These are phyloP conservation scores for Candida insectorum DNA, from an alignment of 805 yeast species.

Conservation along the genomic window DNA sequence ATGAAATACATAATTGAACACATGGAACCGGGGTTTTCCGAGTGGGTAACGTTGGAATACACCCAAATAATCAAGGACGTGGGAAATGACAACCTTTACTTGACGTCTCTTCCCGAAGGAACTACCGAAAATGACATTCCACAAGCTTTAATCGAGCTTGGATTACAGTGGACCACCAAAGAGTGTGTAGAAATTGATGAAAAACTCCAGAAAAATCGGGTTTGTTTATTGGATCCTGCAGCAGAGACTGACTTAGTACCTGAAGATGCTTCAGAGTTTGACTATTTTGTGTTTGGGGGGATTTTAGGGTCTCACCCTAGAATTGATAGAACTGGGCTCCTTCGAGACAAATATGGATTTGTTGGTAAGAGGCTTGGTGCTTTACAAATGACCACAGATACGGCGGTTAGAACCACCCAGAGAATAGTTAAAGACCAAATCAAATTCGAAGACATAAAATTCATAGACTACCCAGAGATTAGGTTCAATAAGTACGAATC, in stretches of 20 bases:
- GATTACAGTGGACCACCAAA: constrained; percentile 77
- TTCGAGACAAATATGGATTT: constrained; percentile 76
- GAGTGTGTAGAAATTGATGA: constrained; percentile 59
- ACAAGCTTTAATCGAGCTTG: constrained; percentile 49
- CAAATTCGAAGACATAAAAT: constrained; percentile 69
- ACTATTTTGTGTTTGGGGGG: constrained; percentile 94
- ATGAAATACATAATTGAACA: constrained; percentile 96
- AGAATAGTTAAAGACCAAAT: constrained; percentile 59
- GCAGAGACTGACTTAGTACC: constrained; percentile 76
- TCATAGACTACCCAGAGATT: constrained; percentile 92
- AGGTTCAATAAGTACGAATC: constrained; percentile 85
- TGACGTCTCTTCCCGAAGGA: constrained; percentile 70
- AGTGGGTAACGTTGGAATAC: constrained; percentile 92
- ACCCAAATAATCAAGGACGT: constrained; percentile 77
- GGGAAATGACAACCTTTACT: constrained; percentile 68
- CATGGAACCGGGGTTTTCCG: constrained; percentile 96
- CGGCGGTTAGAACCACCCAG: constrained; percentile 92
- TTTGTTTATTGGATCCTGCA: constrained; percentile 87
- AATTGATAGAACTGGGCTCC: constrained; percentile 89
- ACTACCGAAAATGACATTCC: constrained; percentile 69
- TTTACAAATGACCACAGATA: constrained; percentile 96
- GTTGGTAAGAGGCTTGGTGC: constrained; percentile 83
- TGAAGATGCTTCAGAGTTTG: constrained; percentile 60
- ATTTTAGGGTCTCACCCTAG: constrained; percentile 93
- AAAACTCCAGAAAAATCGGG: constrained; percentile 45